Evolutionary conservation across 2,329 filamentous ascomycete genomes (phyloP).

Genomic region (Sclerotinia trifoliorum): DNA sequence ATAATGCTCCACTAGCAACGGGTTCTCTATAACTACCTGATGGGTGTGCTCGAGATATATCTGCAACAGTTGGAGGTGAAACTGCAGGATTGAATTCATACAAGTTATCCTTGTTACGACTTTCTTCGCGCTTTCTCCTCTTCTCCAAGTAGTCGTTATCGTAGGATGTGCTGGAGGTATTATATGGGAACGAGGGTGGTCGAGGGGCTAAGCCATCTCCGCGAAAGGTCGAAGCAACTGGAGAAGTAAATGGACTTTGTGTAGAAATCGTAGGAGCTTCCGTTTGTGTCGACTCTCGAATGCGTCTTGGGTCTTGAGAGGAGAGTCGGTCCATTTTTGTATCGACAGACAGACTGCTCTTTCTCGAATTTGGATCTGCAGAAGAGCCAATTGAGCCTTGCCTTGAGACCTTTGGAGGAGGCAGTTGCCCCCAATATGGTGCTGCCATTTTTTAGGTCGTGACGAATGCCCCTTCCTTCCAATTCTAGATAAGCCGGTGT

Average conservation of each 20-base stretch:
- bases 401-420: slow-evolving; percentile 46
- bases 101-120: slow-evolving; percentile 45
- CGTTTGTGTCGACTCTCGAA: slow-evolving; percentile 53
- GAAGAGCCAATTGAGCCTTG: slow-evolving; percentile 43
- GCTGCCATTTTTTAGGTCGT: slow-evolving; percentile 25
- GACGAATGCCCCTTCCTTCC: not conserved
- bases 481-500: slow-evolving; percentile 10
- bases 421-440: slow-evolving; percentile 58
- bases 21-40: slow-evolving; percentile 57
- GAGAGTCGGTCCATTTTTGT: slow-evolving; percentile 32
- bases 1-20: slow-evolving; percentile 43
- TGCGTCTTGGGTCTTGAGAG: slow-evolving; percentile 43
- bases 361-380: slow-evolving; percentile 24
- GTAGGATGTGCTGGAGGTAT: slow-evolving; percentile 35
- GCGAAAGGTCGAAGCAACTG: slow-evolving; percentile 51
- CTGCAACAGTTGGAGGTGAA: slow-evolving; percentile 54
- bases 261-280: slow-evolving; percentile 58
- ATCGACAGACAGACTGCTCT: slow-evolving; percentile 32
- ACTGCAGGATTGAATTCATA: slow-evolving; percentile 35
- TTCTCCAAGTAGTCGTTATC: slow-evolving; percentile 47
- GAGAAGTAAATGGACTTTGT: slow-evolving; percentile 57
- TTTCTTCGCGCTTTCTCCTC: slow-evolving; percentile 44
- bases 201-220: slow-evolving; percentile 56
- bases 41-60: slow-evolving; percentile 56
- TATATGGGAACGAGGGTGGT: slow-evolving; percentile 56